Percentiles rank a stretch among this genome's conserved stretches.
phyloP scores from a whole-genome alignment of 75 land plant genomes.

The Picea sitchensis region DNA sequence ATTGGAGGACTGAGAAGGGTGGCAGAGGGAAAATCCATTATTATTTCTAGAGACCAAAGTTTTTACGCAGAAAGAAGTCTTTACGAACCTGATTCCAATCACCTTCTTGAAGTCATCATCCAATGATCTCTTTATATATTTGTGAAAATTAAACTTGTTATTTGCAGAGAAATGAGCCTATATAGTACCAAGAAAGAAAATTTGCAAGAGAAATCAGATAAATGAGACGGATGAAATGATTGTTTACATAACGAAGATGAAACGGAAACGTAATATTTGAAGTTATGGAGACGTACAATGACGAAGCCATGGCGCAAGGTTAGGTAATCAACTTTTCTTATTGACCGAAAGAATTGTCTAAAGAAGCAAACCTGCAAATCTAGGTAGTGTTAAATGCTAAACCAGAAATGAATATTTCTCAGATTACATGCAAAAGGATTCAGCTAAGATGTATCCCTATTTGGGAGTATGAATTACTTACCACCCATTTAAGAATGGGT shows the following conservation, averaged over 20 bases:
- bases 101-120: no score
- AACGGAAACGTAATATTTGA: background rate
- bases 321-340: slow-evolving; percentile 53
- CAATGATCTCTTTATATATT: no score
- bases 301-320: slow-evolving; percentile 64
- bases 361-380: slow-evolving; percentile 55
- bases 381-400: background rate
- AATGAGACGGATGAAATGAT: background rate
- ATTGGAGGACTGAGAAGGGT: no score
- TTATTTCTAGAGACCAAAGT: no score
- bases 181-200: background rate
- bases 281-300: slow-evolving; percentile 7
- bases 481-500: slow-evolving; percentile 26
- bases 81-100: no score
- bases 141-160: slow-evolving; percentile 53
- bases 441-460: background rate
- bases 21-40: no score
- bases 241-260: background rate
- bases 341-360: slow-evolving; percentile 51
- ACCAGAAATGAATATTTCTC: background rate
- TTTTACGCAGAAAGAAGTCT: no score
- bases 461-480: slow-evolving; percentile 15
- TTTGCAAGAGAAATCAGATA: background rate
- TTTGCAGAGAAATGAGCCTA: slow-evolving; percentile 68
- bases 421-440: background rate